Evolutionary conservation across 2,329 filamentous ascomycete species (phyloP).

Genomic region (Coleophoma cylindrospora): DNA sequence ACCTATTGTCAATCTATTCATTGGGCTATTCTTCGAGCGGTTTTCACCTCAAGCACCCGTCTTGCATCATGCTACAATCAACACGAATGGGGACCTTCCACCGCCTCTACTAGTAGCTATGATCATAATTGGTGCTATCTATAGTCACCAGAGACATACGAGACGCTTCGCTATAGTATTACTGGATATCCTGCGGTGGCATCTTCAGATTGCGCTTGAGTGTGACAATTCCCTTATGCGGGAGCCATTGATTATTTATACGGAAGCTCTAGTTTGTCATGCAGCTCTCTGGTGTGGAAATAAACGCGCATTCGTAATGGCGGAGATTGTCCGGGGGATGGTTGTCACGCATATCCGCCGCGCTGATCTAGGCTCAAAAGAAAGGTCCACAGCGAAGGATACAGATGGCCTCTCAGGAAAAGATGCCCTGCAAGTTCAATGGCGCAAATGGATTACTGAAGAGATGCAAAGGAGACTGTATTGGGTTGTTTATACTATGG

Average conservation of each 20-base stretch:
- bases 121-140: conserved; percentile 17
- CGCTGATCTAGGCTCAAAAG: conserved; percentile 4
- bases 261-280: conserved; percentile 18
- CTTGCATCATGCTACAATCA: conserved; percentile 18
- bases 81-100: conserved; percentile 15
- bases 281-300: conserved; percentile 20
- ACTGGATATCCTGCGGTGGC: conserved; percentile 17
- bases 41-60: conserved; percentile 21
- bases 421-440: conserved; percentile 7
- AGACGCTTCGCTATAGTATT: conserved; percentile 18
- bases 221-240: conserved; percentile 15
- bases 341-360: conserved; percentile 16
- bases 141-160: conserved; percentile 16
- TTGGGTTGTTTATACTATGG: conserved; percentile 18
- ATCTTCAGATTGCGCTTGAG: conserved; percentile 14
- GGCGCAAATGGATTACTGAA: conserved; percentile 14
- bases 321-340: conserved; percentile 16
- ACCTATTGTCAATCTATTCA: conserved; percentile 17
- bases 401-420: neutral
- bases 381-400: neutral
- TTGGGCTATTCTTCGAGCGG: conserved; percentile 18
- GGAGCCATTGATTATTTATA: conserved; percentile 18
- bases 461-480: conserved; percentile 16
- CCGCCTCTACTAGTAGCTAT: conserved; percentile 17
- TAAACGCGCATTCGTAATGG: conserved; percentile 17